Conservation (phyloP, 2,329 filamentous ascomycete species). For the Monosporascus ibericus region DNA sequence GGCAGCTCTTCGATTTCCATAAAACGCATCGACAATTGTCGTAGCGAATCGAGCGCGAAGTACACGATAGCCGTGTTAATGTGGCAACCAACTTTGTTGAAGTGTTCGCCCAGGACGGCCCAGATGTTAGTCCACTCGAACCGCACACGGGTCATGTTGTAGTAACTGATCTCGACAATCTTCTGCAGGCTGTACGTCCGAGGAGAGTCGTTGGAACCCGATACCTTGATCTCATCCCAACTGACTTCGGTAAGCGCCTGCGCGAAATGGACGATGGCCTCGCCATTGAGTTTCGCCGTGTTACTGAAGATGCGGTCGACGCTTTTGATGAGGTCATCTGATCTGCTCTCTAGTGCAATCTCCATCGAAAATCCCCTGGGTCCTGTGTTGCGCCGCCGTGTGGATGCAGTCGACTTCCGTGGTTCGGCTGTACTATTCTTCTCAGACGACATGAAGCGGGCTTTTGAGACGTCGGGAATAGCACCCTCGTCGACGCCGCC, state of each 20-base stretch:
- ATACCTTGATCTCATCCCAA: slow-evolving; percentile 98
- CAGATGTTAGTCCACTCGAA: slow-evolving; percentile 99
- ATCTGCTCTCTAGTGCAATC: slow-evolving; percentile 86
- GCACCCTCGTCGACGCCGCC: slow-evolving; percentile 89
- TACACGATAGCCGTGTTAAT: slow-evolving; percentile 96
- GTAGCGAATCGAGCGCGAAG: slow-evolving; percentile 90
- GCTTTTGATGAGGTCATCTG: slow-evolving; percentile 84
- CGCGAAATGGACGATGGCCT: slow-evolving; percentile 94
- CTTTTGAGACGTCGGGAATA: slow-evolving; percentile 86
- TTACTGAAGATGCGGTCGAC: slow-evolving; percentile 97
- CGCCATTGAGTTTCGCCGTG: slow-evolving; percentile 85
- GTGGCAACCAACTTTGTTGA: slow-evolving; percentile 95
- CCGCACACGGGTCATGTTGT: slow-evolving; percentile 98
- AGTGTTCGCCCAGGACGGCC: slow-evolving; percentile 95
- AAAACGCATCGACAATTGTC: slow-evolving; percentile 96
- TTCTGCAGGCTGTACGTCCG: slow-evolving; percentile 97
- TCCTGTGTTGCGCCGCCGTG: slow-evolving; percentile 44
- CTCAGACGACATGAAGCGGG: slow-evolving; percentile 60
- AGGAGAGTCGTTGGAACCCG: slow-evolving; percentile 89
- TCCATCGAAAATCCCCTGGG: slow-evolving; percentile 66
- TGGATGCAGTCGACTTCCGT: slow-evolving; percentile 62
- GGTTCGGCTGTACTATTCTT: slow-evolving; percentile 49
- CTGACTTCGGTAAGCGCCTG: slow-evolving; percentile 89
- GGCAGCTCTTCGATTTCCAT: slow-evolving; percentile 97
- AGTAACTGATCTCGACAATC: slow-evolving; percentile 97